Evolutionary conservation across 192 early-diverging fungal species (phyloP), one percentile per base, ranked within the genome.

Genomic region (Umbelopsis ramanniana): DNA sequence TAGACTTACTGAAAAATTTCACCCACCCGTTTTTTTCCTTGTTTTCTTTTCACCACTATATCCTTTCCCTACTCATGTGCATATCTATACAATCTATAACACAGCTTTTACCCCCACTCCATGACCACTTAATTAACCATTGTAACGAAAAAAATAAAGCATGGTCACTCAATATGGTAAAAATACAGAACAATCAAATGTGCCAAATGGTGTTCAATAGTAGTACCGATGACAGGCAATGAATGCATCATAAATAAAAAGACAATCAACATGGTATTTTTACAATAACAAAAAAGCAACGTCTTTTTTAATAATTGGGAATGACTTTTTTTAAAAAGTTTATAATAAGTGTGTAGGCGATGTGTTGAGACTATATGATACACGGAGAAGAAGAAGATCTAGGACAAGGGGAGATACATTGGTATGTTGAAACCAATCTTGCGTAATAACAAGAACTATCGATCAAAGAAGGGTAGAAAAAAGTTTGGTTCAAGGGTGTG

Each of bases 311-410:
- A n/a, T n/a, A n/a, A 63, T 15, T 63, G 26, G 57, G 15, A 19
- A 50, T 50, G 48, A 15, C n/a, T 50, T 29, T 63, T n/a, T 29
- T 9, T 29, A 29, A 29, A 63, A 37, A 29, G 29, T 63, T 63
- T 11, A 19, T 63, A 63, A 24, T 63, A 37, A 17, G 55, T 63
- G 57, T 63, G 33, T 63, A 50, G 48, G 57, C 57, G 57, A 63
- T 63, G 57, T 63, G 57, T 63, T 63, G 57, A 63, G 57, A 63
- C 57, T 11, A 63, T 63, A 63, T 63, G 57, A 21, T 63, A 63
- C 57, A 63, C 57, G 57, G 57, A 63, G 26, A 37, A 35, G 26
- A 15, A 63, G 57, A 63, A 63, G 57, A 14, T 63, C 26, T 37
- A 37, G 57, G 57, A 37, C 33, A 29, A 63, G 57, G 57, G 33